Percentiles rank a stretch among this genome's conserved stretches.
Conservation (phyloP, 1,284 basidiomycete genomes). For the Anthracocystis setariae region DNA sequence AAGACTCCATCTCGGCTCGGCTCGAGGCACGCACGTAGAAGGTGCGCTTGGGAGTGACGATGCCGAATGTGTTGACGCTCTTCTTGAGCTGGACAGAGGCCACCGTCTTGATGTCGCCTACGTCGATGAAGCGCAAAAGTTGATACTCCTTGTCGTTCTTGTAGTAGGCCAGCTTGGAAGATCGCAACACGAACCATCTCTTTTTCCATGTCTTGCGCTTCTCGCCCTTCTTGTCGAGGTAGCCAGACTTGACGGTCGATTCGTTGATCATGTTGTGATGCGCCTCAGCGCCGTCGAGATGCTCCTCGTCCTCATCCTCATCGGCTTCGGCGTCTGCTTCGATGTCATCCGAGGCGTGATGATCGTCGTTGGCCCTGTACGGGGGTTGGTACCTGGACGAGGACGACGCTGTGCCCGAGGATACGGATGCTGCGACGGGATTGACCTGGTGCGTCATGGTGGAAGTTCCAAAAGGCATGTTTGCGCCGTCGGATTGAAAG, state of each 20-base stretch:
- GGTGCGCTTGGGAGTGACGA: constrained; percentile 90
- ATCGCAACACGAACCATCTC: constrained; percentile 94
- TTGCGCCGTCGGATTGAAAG: neutral
- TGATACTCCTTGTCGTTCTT: constrained; percentile 80
- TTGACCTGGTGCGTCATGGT: constrained; percentile 6
- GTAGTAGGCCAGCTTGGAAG: constrained; percentile 93
- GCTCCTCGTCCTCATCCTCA: constrained; percentile 80
- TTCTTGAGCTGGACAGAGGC: constrained; percentile 88
- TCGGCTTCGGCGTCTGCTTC: constrained; percentile 68
- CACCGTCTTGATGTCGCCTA: constrained; percentile 89
- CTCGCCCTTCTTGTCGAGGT: constrained; percentile 95
- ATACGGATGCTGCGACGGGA: constrained; percentile 6
- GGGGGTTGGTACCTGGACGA: constrained; percentile 1
- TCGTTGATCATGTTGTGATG: constrained; percentile 71
- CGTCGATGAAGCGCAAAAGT: constrained; percentile 86
- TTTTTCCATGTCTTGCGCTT: constrained; percentile 99
- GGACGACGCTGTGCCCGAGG: constrained; percentile 3
- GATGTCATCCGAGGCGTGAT: constrained; percentile 23
- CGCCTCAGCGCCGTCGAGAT: constrained; percentile 73
- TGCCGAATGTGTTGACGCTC: constrained; percentile 87
- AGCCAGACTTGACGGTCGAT: constrained; percentile 85
- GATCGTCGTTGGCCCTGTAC: constrained; percentile 20
- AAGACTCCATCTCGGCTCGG: constrained; percentile 78
- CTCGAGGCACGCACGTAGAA: constrained; percentile 88
- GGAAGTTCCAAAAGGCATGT: constrained; percentile 4